Base-by-base conservation (phyloP, 352 stramenopile genomes). In the Globisporangium mamillatum region DNA sequence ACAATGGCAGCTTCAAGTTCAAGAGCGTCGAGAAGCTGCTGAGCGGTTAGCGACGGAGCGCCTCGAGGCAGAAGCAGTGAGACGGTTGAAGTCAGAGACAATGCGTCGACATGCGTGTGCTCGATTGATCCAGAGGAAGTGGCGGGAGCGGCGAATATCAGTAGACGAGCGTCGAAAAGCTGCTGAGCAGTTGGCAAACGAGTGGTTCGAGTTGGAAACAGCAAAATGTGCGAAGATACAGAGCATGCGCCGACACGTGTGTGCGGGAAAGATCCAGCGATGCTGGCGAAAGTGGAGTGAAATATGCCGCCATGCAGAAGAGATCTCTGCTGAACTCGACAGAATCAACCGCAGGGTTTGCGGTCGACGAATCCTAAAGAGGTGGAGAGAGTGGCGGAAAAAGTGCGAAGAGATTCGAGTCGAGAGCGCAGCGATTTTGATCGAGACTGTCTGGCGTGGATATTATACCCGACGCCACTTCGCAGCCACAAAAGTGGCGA, bases 121-220 rank as follows among this genome's bases (percentile, higher is more conserved):
- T 27, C 50, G 46, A n/a, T n/a, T 18, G 52, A 66, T 75, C 27
- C 72, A 78, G 18, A 53, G n/a, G 10, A 48, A 53, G 10, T 75
- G 69, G 69, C 44, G 59, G 10, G 41, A 18, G 34, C 67, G 69
- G 64, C 57, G 55, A 10, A 5, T 36, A 41, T 24, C 18, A 27
- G 25, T 20, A 24, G 41, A 41, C 44, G 38, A 64, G 53, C 54
- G 54, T 38, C 48, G 22, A 10, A 55, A 58, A n/a, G 9, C 29
- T 60, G 44, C 25, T 5, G 22, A 50, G 61, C 16, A 2, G 27
- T 9, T 61, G 20, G 55, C 9, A 22, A 46, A 4, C 10, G 55
- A 61, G 29, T 29, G 55, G 4, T 20, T 34, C n/a, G 55, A 29
- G 41, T 27, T 6, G 14, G 50, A 66, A 10, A 16, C 12, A 48